A percentile compares a stretch with the other conserved stretches of the same genome.
These are phyloP conservation scores for Penicillium sp. DNA, from an alignment of 2,329 filamentous ascomycete genomes.

Conservation along the genomic window DNA sequence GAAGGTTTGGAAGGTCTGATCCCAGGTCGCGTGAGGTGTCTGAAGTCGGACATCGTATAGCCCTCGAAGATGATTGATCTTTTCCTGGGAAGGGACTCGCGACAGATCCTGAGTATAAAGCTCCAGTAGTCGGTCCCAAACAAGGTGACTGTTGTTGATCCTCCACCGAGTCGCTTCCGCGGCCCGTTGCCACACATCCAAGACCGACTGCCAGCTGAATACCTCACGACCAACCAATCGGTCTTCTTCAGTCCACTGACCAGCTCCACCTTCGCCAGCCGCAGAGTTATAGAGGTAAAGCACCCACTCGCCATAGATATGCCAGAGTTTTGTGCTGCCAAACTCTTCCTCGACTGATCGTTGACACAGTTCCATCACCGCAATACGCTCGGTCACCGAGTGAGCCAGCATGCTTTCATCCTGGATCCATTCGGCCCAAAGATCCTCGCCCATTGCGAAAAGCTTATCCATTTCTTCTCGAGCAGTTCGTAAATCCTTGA, in stretches of 20 bases:
- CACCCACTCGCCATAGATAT: conserved; percentile 62
- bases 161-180: conserved; percentile 59
- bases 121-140: conserved; percentile 62
- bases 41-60: conserved; percentile 56
- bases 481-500: conserved; percentile 47
- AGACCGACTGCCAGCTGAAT: conserved; percentile 56
- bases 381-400: conserved; percentile 56
- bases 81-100: conserved; percentile 47
- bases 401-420: conserved; percentile 60
- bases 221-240: conserved; percentile 57
- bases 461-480: conserved; percentile 61
- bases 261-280: conserved; percentile 41
- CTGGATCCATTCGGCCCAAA: conserved; percentile 63
- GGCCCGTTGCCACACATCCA: conserved; percentile 57
- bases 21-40: conserved; percentile 59
- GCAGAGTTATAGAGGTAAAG: conserved; percentile 55
- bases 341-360: conserved; percentile 61
- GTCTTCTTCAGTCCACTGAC: conserved; percentile 56
- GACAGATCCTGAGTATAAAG: conserved; percentile 55
- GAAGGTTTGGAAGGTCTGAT: conserved; percentile 58
- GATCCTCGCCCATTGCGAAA: conserved; percentile 62
- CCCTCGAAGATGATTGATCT: conserved; percentile 48
- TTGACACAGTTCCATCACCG: conserved; percentile 59
- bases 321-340: conserved; percentile 60
- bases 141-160: conserved; percentile 59